Percentiles rank a stretch among this genome's conserved stretches.
Evolutionary conservation across 139 green algal species (phyloP).

Genomic region (Coelastrella sp.): DNA sequence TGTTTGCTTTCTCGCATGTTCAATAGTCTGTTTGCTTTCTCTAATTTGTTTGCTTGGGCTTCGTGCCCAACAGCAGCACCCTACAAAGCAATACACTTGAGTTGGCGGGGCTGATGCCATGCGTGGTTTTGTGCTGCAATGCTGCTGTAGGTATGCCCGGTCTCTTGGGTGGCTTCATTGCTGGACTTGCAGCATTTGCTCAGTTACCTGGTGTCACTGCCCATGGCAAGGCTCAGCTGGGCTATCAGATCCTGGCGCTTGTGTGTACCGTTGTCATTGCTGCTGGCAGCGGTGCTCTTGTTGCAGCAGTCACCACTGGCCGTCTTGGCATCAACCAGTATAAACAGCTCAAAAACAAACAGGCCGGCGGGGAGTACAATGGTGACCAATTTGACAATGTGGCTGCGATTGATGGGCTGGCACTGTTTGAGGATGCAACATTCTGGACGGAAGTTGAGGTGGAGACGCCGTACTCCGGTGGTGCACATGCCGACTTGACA

Average conservation of each 20-base stretch:
- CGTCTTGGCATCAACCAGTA: neutral
- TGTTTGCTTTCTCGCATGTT: too few relatives aligned
- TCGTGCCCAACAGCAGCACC: too few relatives aligned
- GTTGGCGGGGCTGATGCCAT: too few relatives aligned
- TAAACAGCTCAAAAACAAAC: neutral
- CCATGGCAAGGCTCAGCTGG: conserved; percentile 40
- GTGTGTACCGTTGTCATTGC: conserved; percentile 36
- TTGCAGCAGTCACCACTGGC: neutral
- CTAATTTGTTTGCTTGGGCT: too few relatives aligned
- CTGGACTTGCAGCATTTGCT: conserved; percentile 33
- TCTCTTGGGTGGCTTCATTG: conserved; percentile 56
- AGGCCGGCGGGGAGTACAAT: neutral
- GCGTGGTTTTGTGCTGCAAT: too few relatives aligned
- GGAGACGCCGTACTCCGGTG: neutral
- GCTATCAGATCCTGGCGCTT: conserved; percentile 38
- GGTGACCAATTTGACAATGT: neutral
- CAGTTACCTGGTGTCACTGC: conserved; percentile 22
- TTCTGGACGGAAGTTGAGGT: conserved; percentile 49
- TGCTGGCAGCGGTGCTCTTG: neutral
- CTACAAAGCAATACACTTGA: too few relatives aligned
- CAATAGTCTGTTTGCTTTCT: too few relatives aligned
- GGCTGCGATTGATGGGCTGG: conserved; percentile 25
- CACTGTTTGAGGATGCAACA: conserved; percentile 52
- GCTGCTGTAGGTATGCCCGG: conserved; percentile 7
- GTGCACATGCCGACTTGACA: neutral